Percentiles rank a stretch among this genome's conserved stretches.
Evolutionary conservation across 345 rosid species (phyloP).

Genomic region (Citrus australasica): DNA sequence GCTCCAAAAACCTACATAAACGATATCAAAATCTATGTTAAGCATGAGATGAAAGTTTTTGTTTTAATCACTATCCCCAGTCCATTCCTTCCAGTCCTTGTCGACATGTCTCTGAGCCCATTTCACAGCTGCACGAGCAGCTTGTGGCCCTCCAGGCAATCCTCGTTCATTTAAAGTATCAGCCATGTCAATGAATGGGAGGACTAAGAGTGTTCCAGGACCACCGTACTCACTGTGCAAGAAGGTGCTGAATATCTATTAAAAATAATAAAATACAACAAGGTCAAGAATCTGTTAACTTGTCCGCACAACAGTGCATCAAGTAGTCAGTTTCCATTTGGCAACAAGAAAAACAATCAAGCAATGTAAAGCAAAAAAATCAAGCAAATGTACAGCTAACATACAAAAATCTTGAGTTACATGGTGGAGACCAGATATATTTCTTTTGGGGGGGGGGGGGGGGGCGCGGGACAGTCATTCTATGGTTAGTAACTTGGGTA

Average conservation of each 20-base stretch:
- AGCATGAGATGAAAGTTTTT: background rate
- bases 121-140: conserved; percentile 83
- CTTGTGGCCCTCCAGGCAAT: conserved; percentile 87
- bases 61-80: conserved; percentile 32
- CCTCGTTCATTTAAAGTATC: conserved; percentile 73
- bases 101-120: conserved; percentile 90
- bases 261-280: conserved; percentile 17
- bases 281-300: background rate
- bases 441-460: too few species aligned
- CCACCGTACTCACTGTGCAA: conserved; percentile 83
- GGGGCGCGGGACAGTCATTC: background rate
- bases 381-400: background rate
- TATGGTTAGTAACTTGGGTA: background rate
- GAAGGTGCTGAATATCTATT: conserved; percentile 73
- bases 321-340: background rate
- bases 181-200: conserved; percentile 93
- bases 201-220: conserved; percentile 86
- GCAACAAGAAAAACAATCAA: background rate
- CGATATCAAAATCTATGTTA: background rate
- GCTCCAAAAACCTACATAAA: background rate
- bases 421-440: background rate
- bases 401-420: background rate
- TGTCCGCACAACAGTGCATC: background rate
- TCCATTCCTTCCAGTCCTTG: conserved; percentile 95
- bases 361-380: background rate